Base-by-base conservation (phyloP, 1,139 yeast species). In the Yueomyces sp. region DNA sequence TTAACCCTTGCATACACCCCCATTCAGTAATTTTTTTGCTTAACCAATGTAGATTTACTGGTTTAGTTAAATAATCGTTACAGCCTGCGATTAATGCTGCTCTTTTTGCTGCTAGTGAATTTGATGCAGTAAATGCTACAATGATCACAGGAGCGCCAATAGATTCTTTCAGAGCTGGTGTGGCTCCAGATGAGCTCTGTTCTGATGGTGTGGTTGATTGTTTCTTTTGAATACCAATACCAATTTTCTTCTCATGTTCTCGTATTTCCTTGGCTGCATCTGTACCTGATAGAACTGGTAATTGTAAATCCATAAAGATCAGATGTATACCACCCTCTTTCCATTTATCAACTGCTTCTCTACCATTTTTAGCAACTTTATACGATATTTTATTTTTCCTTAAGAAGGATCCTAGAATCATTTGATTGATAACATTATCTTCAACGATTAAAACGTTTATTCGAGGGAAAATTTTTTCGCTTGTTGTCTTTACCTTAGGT, bases 1-100 rank as follows among this genome's bases (percentile, higher is more conserved):
- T 89, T 47, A 91, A 68, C 1, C 97, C 97, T 66, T 91, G 98
- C 98, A 91, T 91, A 57, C 85, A 78, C 1, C 93, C 93, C 97
- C 97, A 89, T 64, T 91, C 98, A 3, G 91, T 85, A 46, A 91
- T 84, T 65, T 91, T 91, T 56, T 84, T 86, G 54, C 89, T 87
- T 43, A 91, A 69, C 98, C 98, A 91, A 37, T 80, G 87, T 55
- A 91, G 70, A 55, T 87, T 89, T 11, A 93, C 98, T 0, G 98
- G 98, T 51, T 91, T 91, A n/a, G 97, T 91, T 53, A 91, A 68
- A 63, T 82, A 91, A 62, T 91, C 98, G 58, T 91, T 91, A 64
- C 98, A 91, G 39, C 98, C 98, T 2, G 97, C 96, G 39, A 94
- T 83, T 48, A 91, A 69, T 0, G 98, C 98, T 55, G 85, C 86